A percentile compares a stretch with the other conserved stretches of the same genome.
Evolutionary conservation across 495 filamentous ascomycete species (phyloP).

Genomic region (Daldinia grandis): DNA sequence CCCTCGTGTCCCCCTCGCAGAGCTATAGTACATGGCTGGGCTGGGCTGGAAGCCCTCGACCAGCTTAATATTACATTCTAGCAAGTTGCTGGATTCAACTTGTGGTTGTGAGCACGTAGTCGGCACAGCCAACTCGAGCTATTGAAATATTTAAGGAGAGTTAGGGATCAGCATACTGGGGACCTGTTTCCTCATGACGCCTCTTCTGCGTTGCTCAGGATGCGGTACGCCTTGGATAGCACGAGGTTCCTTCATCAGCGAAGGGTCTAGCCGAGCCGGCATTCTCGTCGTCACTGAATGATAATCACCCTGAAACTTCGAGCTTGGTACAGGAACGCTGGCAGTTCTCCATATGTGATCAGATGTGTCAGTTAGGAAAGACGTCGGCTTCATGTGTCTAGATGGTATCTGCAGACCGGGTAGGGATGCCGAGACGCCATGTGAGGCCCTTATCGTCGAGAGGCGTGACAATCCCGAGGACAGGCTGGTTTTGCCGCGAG

Average conservation of each 20-base stretch:
- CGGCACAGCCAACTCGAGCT: constrained; percentile 7
- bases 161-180: constrained; percentile 66
- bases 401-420: constrained; percentile 43
- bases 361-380: constrained; percentile 83
- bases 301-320: constrained; percentile 76
- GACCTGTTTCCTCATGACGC: constrained; percentile 72
- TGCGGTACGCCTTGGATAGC: constrained; percentile 77
- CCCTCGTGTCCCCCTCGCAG: constrained; percentile 12
- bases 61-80: constrained; percentile 38
- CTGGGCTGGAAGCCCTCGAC: not conserved
- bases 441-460: constrained; percentile 56
- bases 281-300: constrained; percentile 61
- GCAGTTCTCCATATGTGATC: constrained; percentile 95
- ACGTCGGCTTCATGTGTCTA: constrained; percentile 58
- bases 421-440: constrained; percentile 51
- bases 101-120: constrained; percentile 6
- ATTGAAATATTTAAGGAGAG: constrained; percentile 25
- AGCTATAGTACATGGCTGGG: constrained; percentile 36
- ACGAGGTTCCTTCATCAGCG: constrained; percentile 87
- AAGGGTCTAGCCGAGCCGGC: constrained; percentile 83
- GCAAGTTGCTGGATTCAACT: constrained; percentile 8
- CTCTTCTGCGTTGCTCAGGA: constrained; percentile 67
- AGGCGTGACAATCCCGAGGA: constrained; percentile 63
- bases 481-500: constrained; percentile 70
- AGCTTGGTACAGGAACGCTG: constrained; percentile 76